Base-by-base conservation (phyloP, 495 filamentous ascomycete species). In the Penicillium pancosmium region DNA sequence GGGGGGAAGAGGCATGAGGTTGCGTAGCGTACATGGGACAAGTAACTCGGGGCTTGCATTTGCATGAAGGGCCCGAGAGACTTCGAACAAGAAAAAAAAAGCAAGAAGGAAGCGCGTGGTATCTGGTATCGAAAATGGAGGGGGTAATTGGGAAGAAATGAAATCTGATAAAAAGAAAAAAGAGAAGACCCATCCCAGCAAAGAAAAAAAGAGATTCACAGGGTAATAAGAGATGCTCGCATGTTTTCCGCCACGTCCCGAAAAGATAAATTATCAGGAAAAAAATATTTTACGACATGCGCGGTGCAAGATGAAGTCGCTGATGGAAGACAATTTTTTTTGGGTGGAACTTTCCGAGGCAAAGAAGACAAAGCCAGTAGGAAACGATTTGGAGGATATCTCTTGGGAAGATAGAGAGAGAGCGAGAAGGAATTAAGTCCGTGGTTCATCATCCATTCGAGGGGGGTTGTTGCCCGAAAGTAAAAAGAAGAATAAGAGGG, bases 121-220 rank as follows among this genome's bases (percentile, higher is more conserved):
- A 73, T 75, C 67, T 72, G 70, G 70, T 75, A 75, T 72, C 73
- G 70, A 65, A 65, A 61, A 35, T 56, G 49, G 40, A 57, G 53
- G 50, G 38, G 49, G 54, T 50, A 54, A 60, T 40, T 48, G 62
- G 50, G 40, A 49, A 59, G 56, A 40, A 62, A 16, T 13, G 16
- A 2, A 19, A 44, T 4, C 18, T 16, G 41, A n/a, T n/a, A n/a
- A 56, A 60, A 46, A 40, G 25, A 38, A 62, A 64, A 60, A 55
- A 57, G 58, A 36, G 50, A 64, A 47, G 18, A 41, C 21, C 13
- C 7, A 33, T 31, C 47, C 47, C 47, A 47, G 61, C 19, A 54
- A 59, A 57, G 57, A 35, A 36, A 16, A 54, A 62, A 56, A 46
- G 52, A 63, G 57, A 53, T 61, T 54, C 50, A 61, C 43, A 52